Base-by-base conservation (phyloP, 345 rosid genomes). In the Chamaenerion angustifolium region DNA sequence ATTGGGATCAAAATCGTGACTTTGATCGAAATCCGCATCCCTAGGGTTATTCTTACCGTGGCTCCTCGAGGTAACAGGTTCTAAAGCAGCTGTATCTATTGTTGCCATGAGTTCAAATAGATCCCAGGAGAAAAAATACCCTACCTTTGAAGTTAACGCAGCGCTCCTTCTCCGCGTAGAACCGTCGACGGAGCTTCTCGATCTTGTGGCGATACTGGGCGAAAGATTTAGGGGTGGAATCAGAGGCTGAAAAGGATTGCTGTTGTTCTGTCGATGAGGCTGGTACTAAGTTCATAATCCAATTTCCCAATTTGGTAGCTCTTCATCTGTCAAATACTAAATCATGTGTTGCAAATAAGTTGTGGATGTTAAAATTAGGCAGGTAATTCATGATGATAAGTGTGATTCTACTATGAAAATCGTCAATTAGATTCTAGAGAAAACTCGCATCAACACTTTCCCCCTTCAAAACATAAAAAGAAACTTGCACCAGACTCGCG, bases 181-280 rank as follows among this genome's bases (percentile, higher is more conserved):
- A 85, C 45, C 95, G 76, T 52, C 85, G 77, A 6, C 97, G 76
- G 3, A 88, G 87, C 68, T 88, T 88, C 85, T 88, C 97, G 93
- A 88, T 88, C 83, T 88, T 88, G 61, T 88, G 97, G 4, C 95
- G 83, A 56, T 95, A 88, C 75, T 88, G 97, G 48, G 85, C 82
- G 42, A 87, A 79, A 1, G 85, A 82, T 65, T 88, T 88, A 1
- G 37, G 3, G 42, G 76, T 64, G 40, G 76, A 27, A 11, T 37
- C 82, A 13, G 77, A 61, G 12, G 77, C 87, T 13, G 68, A 56
- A 14, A 94, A 88, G 16, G 90, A 89, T 13, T 71, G 69, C 16
- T 37, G 58, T n/a, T n/a, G n/a, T n/a, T n/a, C n/a, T n/a, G n/a
- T n/a, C n/a, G n/a, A n/a, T n/a, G n/a, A n/a, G n/a, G n/a, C n/a